phyloP scores from a whole-genome alignment of 2,329 filamentous ascomycete species.

The Penicillium sumatraense region DNA sequence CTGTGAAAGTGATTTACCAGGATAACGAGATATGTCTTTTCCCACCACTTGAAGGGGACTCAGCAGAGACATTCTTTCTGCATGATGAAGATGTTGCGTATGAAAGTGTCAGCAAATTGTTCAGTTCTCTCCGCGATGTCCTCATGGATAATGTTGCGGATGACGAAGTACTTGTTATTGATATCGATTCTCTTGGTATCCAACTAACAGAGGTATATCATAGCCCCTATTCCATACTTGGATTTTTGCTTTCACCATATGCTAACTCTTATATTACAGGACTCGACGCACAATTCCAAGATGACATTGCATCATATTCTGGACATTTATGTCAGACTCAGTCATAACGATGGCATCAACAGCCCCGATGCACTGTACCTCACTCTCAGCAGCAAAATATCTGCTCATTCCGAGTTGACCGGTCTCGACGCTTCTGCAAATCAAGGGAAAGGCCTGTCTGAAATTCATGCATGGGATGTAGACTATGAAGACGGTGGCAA shows the following conservation, averaged over 20 bases:
- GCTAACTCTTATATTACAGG: conserved; percentile 46
- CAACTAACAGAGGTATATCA: conserved; percentile 62
- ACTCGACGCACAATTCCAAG: conserved; percentile 53
- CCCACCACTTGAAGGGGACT: conserved; percentile 57
- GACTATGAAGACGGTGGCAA: conserved; percentile 55
- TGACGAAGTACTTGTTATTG: conserved; percentile 62
- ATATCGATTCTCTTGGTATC: conserved; percentile 60
- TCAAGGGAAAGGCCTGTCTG: conserved; percentile 62
- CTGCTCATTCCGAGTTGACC: conserved; percentile 57
- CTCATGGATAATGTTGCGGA: conserved; percentile 60
- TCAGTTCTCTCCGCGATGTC: conserved; percentile 59
- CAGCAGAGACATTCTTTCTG: conserved; percentile 61
- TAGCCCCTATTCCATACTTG: neutral
- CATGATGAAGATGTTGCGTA: conserved; percentile 60
- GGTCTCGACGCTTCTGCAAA: conserved; percentile 58
- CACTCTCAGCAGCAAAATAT: conserved; percentile 58
- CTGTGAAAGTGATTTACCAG: conserved; percentile 61
- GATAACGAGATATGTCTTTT: conserved; percentile 63
- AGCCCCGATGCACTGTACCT: conserved; percentile 63
- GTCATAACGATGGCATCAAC: conserved; percentile 61
- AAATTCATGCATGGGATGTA: conserved; percentile 46
- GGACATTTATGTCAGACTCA: conserved; percentile 62
- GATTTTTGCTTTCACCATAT: conserved; percentile 7
- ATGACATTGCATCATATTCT: conserved; percentile 62
- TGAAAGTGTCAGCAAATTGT: conserved; percentile 58